A percentile compares a stretch with the other conserved stretches of the same genome.
Evolutionary conservation across 2,329 filamentous ascomycete genomes (phyloP).

Genomic region (Shiraia sp.): DNA sequence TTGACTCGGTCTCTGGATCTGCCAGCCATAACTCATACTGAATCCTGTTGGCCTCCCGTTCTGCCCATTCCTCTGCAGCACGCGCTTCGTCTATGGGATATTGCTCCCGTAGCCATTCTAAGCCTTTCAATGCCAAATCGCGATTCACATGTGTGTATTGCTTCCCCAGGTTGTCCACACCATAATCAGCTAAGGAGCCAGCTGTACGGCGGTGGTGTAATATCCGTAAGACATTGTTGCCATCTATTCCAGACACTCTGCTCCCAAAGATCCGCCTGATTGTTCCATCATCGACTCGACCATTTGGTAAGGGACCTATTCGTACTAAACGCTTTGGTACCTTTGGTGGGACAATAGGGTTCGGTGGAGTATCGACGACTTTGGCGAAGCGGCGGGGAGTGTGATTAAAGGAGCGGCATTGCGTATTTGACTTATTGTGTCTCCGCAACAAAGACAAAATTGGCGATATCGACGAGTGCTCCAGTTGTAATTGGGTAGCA

Average conservation of each 20-base stretch:
- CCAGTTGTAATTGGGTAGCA: conserved; percentile 16
- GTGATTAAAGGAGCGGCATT: conserved; percentile 29
- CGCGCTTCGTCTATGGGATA: conserved; percentile 47
- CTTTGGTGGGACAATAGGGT: conserved; percentile 18
- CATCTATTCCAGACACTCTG: conserved; percentile 28
- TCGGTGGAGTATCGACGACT: conserved; percentile 28
- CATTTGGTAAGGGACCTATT: conserved; percentile 37
- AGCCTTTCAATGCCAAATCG: conserved; percentile 32
- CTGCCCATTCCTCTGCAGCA: conserved; percentile 46
- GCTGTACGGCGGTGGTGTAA: conserved; percentile 46
- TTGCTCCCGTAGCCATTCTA: conserved; percentile 41
- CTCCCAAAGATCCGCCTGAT: conserved; percentile 39
- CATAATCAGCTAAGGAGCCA: conserved; percentile 46
- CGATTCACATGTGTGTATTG: conserved; percentile 33
- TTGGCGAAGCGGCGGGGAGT: conserved; percentile 27
- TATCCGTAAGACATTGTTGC: conserved; percentile 44
- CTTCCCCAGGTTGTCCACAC: conserved; percentile 39
- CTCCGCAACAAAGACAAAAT: conserved; percentile 27
- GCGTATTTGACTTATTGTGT: conserved; percentile 11
- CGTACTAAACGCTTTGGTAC: conserved; percentile 34
- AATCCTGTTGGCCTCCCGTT: conserved; percentile 45
- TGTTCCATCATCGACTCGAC: conserved; percentile 26
- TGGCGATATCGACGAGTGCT: conserved; percentile 19
- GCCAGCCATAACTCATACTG: conserved; percentile 43
- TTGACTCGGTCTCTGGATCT: conserved; percentile 44